phyloP scores from a whole-genome alignment of 176 grass and related monocot genomes.

The sorghum (Sorghum bicolor) region Sorghum_bicolor_NCBIv3 NC_012873.2:10217501-10218000 shows the following conservation, averaged over 20 bases:
- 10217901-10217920: neutral
- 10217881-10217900: neutral
- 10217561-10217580: slow-evolving; percentile 12
- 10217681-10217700: neutral
- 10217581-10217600: neutral
- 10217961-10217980: neutral
- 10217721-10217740: neutral
- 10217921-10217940: neutral
- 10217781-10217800: neutral
- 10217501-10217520: slow-evolving; percentile 84
- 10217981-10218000: neutral
- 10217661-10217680: slow-evolving; percentile 21
- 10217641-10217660: slow-evolving; percentile 86
- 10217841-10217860: neutral
- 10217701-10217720: neutral
- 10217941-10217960: neutral
- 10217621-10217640: slow-evolving; percentile 63
- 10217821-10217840: neutral
- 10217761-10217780: neutral
- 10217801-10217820: neutral
- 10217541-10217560: neutral
- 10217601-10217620: slow-evolving; percentile 67
- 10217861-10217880: neutral
- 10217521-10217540: slow-evolving; percentile 60
- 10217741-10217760: neutral